Evolutionary conservation across 441 rosid genomes (phyloP).

Genomic region (Manihot esculenta): DNA sequence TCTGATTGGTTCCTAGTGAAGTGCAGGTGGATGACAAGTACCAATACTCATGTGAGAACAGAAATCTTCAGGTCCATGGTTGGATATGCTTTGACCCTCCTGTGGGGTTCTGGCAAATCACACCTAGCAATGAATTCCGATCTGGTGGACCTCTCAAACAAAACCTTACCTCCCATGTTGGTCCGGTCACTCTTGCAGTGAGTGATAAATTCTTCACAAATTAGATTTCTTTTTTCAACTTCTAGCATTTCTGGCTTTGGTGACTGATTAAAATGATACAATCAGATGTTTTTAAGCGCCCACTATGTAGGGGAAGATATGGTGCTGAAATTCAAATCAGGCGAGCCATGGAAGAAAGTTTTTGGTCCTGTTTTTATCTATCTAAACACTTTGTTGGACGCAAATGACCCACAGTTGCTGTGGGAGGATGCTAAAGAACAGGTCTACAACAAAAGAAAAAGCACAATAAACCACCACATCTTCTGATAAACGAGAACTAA

Average conservation of each 20-base stretch:
- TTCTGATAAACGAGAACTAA: not conserved
- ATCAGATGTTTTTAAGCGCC: slow-evolving; percentile 80
- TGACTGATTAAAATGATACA: slow-evolving; percentile 12
- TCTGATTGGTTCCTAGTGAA: not conserved
- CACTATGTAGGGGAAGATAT: slow-evolving; percentile 84
- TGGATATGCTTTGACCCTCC: slow-evolving; percentile 63
- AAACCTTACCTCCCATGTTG: slow-evolving; percentile 88
- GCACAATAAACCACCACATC: too few species aligned
- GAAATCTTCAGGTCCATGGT: slow-evolving; percentile 71
- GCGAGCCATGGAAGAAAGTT: slow-evolving; percentile 85
- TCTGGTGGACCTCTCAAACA: slow-evolving; percentile 84
- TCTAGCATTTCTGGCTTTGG: not conserved
- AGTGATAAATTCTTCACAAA: slow-evolving; percentile 21
- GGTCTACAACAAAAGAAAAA: slow-evolving; percentile 29
- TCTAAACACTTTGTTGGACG: slow-evolving; percentile 46
- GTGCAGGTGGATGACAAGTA: slow-evolving; percentile 86
- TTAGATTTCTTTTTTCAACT: not conserved
- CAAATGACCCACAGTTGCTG: slow-evolving; percentile 43
- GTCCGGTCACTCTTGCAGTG: slow-evolving; percentile 75
- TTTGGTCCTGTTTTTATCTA: slow-evolving; percentile 78
- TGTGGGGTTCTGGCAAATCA: slow-evolving; percentile 89
- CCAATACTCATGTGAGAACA: slow-evolving; percentile 80
- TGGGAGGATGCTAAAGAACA: slow-evolving; percentile 84
- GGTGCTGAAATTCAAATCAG: slow-evolving; percentile 57
- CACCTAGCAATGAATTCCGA: slow-evolving; percentile 85